These are phyloP conservation scores for Carallia brachiata DNA, from an alignment of 345 rosid genomes.

Conservation along the genomic window DNA sequence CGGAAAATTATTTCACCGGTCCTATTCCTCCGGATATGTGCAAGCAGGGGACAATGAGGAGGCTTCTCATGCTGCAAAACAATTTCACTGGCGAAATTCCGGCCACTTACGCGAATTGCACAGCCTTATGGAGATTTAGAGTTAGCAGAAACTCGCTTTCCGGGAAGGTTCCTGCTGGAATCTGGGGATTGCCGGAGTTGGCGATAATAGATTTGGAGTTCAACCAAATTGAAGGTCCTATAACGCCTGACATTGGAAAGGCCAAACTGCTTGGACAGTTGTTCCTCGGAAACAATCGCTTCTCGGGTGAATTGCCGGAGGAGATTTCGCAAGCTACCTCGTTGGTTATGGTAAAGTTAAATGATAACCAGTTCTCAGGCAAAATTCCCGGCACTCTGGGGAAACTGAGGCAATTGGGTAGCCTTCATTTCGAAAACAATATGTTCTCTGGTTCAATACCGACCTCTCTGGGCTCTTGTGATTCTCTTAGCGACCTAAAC, in stretches of 20 bases:
- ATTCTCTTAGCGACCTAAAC: conserved; percentile 55
- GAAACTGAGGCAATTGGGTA: conserved; percentile 46
- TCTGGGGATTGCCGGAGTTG: conserved; percentile 75
- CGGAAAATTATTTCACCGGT: conserved; percentile 73
- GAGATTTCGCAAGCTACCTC: conserved; percentile 54
- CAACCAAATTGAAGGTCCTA: conserved; percentile 60
- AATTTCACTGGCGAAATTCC: conserved; percentile 76
- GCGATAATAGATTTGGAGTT: conserved; percentile 57
- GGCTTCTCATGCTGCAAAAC: conserved; percentile 69
- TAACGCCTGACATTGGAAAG: conserved; percentile 52
- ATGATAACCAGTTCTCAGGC: conserved; percentile 63
- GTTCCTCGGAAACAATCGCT: conserved; percentile 45
- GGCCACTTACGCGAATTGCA: conserved; percentile 54
- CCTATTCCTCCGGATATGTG: conserved; percentile 89
- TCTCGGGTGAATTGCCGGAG: conserved; percentile 68
- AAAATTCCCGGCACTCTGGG: conserved; percentile 55
- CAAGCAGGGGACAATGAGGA: conserved; percentile 64
- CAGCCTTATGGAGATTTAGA: conserved; percentile 59
- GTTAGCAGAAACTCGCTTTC: conserved; percentile 62
- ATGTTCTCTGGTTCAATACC: conserved; percentile 62
- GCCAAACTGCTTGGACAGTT: conserved; percentile 53
- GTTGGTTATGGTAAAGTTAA: conserved; percentile 44
- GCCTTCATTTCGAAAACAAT: conserved; percentile 62
- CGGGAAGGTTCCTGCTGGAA: conserved; percentile 67
- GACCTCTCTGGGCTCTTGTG: conserved; percentile 55